A percentile compares a stretch with the other conserved stretches of the same genome.
These are phyloP conservation scores for Hanseniaspora thailandica DNA, from an alignment of 805 yeast species.

Conservation along the genomic window DNA sequence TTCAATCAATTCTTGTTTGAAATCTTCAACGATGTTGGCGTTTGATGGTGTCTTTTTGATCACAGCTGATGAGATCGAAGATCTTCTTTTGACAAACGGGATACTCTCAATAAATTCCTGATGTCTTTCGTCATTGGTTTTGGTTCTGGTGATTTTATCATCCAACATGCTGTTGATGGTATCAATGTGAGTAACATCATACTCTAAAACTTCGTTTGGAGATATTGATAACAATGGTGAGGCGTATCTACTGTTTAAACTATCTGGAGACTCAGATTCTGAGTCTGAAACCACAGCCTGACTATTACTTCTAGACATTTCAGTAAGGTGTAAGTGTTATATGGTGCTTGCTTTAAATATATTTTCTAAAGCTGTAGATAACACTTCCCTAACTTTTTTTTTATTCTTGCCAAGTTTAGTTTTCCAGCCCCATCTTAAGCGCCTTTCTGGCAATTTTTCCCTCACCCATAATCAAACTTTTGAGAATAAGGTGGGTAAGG, in stretches of 20 bases:
- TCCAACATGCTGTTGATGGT: background rate
- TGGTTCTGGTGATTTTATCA: background rate
- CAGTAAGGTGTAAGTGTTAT: background rate
- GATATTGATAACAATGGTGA: background rate
- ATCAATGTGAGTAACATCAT: background rate
- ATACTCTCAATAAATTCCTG: background rate
- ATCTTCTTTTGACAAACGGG: background rate
- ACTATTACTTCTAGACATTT: background rate
- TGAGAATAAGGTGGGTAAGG: too few relatives aligned
- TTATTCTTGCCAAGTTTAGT: background rate
- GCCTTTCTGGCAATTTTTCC: too few relatives aligned
- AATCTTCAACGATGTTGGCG: background rate
- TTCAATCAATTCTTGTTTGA: background rate
- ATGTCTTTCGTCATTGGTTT: slow-evolving; percentile 4
- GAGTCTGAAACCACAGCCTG: background rate
- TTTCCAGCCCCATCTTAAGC: background rate
- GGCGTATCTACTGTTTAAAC: background rate
- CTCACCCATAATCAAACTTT: background rate
- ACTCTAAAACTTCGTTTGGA: background rate
- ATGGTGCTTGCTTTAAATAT: background rate
- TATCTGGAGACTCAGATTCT: background rate
- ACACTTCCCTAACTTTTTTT: background rate
- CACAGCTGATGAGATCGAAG: background rate
- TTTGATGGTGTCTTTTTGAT: background rate
- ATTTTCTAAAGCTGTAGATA: too few relatives aligned